A percentile compares a stretch with the other conserved stretches of the same genome.
Conservation (phyloP, 805 yeast genomes). For the Candida peoriensis region DNA sequence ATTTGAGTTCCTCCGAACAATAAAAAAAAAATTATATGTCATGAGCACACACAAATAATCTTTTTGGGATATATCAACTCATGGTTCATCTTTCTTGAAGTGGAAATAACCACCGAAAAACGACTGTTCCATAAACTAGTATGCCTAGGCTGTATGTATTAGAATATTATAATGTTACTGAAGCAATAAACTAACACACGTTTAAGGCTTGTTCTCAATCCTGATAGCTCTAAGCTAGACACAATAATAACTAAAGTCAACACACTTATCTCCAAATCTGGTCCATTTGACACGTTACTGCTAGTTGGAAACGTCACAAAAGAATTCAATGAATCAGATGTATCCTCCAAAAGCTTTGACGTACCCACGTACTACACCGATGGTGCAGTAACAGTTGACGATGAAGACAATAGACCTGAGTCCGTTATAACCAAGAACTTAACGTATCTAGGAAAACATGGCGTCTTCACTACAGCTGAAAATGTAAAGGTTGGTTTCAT, state of each 20-base stretch:
- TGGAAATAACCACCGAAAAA: too few species aligned
- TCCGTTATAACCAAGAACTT: constrained; percentile 1
- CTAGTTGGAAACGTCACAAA: constrained; percentile 43
- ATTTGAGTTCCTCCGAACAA: too few species aligned
- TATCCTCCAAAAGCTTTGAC: constrained; percentile 3
- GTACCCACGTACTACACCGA: constrained; percentile 20
- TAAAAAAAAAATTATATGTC: too few species aligned
- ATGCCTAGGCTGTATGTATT: constrained; percentile 16
- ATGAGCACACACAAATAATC: too few species aligned
- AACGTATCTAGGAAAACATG: constrained; percentile 23
- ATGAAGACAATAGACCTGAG: constrained; percentile 3
- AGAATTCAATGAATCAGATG: background rate
- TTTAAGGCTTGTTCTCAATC: constrained; percentile 17
- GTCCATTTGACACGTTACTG: constrained; percentile 57
- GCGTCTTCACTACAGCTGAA: constrained; percentile 35
- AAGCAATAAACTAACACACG: constrained; percentile 2
- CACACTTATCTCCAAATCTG: constrained; percentile 48
- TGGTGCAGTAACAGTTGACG: constrained; percentile 14
- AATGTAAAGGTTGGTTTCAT: constrained; percentile 47
- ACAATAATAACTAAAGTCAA: constrained; percentile 41
- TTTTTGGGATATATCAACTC: too few species aligned
- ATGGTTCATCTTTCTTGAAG: too few species aligned
- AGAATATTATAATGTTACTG: background rate
- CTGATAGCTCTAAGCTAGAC: constrained; percentile 18
- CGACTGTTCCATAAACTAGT: too few species aligned